Evolutionary conservation across 441 rosid genomes (phyloP).

Genomic region (Biscutella laevigata): DNA sequence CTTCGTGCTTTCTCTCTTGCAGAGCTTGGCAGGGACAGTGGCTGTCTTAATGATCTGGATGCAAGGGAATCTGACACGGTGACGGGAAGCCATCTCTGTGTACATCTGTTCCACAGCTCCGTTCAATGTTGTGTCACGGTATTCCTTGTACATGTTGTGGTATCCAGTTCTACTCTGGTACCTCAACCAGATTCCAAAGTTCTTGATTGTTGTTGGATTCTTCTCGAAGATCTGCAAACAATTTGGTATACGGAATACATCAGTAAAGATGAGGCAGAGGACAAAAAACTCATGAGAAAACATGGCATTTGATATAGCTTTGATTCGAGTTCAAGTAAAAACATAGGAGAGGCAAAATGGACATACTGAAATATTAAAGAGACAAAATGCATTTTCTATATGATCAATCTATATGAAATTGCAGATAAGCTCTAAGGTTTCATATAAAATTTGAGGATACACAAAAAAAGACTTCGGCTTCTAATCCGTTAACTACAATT

Average conservation of each 20-base stretch:
- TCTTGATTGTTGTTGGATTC: constrained; percentile 49
- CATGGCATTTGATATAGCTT: neutral
- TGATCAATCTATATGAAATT: no score
- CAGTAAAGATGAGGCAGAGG: neutral
- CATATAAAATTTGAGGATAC: no score
- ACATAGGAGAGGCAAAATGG: no score
- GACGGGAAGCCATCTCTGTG: constrained; percentile 55
- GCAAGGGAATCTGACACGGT: constrained; percentile 54
- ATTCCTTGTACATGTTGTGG: constrained; percentile 64
- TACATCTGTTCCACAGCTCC: constrained; percentile 63
- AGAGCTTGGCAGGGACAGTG: constrained; percentile 37
- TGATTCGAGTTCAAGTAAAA: neutral
- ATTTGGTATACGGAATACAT: neutral
- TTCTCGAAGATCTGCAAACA: constrained; percentile 43
- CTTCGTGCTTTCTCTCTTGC: constrained; percentile 61
- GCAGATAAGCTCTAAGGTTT: no score
- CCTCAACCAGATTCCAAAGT: constrained; percentile 54
- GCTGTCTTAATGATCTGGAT: constrained; percentile 54
- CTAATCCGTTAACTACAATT: neutral
- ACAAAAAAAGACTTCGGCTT: no score
- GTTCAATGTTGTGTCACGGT: constrained; percentile 49
- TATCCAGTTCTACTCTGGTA: constrained; percentile 56
- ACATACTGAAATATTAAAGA: no score
- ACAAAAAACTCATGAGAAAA: neutral
- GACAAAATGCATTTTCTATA: no score